Evolutionary conservation across 129 eudicot species (phyloP).

Genomic region (Tagetes erecta): DNA sequence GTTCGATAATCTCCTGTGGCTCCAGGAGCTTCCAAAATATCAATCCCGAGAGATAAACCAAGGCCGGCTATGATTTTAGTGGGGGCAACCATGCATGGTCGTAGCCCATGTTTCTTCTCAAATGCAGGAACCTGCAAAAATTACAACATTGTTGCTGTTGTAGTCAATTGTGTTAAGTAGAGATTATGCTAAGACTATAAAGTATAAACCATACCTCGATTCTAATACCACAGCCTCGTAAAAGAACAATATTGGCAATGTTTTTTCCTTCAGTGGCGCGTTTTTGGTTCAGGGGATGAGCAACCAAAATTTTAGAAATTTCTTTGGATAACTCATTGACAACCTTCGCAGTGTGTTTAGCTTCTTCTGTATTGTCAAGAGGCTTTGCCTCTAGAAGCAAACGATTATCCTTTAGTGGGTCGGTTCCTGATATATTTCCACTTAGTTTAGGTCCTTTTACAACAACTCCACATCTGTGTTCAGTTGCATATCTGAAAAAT

Average conservation of each 20-base stretch:
- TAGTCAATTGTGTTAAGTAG: constrained; percentile 1
- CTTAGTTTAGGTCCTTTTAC: constrained; percentile 94
- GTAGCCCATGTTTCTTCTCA: constrained; percentile 64
- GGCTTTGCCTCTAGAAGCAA: constrained; percentile 73
- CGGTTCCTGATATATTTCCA: constrained; percentile 98
- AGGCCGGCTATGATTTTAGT: constrained; percentile 98
- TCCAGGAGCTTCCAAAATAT: constrained; percentile 95
- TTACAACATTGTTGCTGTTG: neutral
- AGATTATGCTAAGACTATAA: constrained; percentile 1
- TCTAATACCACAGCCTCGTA: constrained; percentile 97
- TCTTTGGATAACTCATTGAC: constrained; percentile 86
- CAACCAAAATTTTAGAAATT: constrained; percentile 66
- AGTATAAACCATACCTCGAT: constrained; percentile 59
- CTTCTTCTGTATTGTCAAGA: constrained; percentile 89
- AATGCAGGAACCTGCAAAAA: constrained; percentile 76
- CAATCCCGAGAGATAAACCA: constrained; percentile 90
- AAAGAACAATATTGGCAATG: constrained; percentile 84
- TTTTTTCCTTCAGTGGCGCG: constrained; percentile 86
- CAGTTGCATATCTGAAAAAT: constrained; percentile 87
- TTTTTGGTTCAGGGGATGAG: constrained; percentile 76
- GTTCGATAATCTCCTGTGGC: constrained; percentile 98
- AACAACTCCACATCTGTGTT: constrained; percentile 98
- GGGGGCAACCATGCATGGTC: constrained; percentile 99
- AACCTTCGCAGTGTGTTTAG: constrained; percentile 81
- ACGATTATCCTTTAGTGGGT: constrained; percentile 91